These are phyloP conservation scores for Penicillium occitanis DNA, from an alignment of 2,329 filamentous ascomycete species.

Conservation along the genomic window DNA sequence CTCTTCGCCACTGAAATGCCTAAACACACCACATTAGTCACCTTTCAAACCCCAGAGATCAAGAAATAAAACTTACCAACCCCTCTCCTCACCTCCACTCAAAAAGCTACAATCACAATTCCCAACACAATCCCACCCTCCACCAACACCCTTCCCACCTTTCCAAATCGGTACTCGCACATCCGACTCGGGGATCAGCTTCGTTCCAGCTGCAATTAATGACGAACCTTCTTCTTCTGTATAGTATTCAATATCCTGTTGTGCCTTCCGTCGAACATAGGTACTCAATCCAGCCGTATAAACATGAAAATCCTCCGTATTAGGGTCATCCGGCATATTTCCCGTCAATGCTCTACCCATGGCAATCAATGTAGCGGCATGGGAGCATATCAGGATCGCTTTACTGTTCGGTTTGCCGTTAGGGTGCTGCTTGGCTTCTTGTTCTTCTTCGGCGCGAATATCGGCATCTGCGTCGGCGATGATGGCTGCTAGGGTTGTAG, in stretches of 20 bases:
- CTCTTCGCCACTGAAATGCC: conserved; percentile 51
- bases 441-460: conserved; percentile 37
- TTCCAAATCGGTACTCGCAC: conserved; percentile 52
- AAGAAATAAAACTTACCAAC: conserved; percentile 64
- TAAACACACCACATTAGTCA: conserved; percentile 20
- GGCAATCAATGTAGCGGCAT: conserved; percentile 86
- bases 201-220: conserved; percentile 33
- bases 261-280: conserved; percentile 52
- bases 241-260: neutral
- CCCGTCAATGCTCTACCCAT: conserved; percentile 82
- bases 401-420: conserved; percentile 45
- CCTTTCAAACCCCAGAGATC: conserved; percentile 12
- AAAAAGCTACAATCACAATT: conserved; percentile 88
- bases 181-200: conserved; percentile 25
- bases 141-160: conserved; percentile 62
- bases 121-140: conserved; percentile 74
- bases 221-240: conserved; percentile 22
- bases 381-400: conserved; percentile 77
- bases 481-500: conserved; percentile 66
- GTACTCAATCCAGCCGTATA: conserved; percentile 79
- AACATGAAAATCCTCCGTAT: conserved; percentile 76
- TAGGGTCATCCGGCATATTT: conserved; percentile 67
- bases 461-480: conserved; percentile 69
- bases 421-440: conserved; percentile 26
- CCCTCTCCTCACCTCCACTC: conserved; percentile 75